phyloP scores from a whole-genome alignment of 495 filamentous ascomycete genomes.

The Penicillium subrubescens region DNA sequence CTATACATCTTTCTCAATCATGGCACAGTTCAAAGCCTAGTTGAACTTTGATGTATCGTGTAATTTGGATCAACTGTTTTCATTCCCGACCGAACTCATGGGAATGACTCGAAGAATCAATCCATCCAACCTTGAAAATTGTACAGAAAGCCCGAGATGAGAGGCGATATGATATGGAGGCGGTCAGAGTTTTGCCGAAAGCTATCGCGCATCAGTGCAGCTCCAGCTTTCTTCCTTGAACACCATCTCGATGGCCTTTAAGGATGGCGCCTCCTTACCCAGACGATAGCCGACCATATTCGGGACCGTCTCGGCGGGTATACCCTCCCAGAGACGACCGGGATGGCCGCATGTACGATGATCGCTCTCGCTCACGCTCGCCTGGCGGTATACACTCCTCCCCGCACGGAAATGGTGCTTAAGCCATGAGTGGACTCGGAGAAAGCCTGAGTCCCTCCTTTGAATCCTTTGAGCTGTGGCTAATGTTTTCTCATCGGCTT shows the following conservation, averaged over 20 bases:
- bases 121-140: too few relatives aligned
- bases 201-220: slow-evolving; percentile 13
- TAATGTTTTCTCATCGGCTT: slow-evolving; percentile 26
- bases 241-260: slow-evolving; percentile 13
- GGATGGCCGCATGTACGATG: slow-evolving; percentile 54
- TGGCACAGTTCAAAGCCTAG: too few relatives aligned
- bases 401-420: slow-evolving; percentile 40
- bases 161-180: neutral
- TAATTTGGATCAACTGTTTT: too few relatives aligned
- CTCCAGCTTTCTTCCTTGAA: slow-evolving; percentile 7
- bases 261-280: slow-evolving; percentile 38
- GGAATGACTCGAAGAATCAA: neutral
- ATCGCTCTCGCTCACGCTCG: slow-evolving; percentile 48
- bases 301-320: slow-evolving; percentile 29
- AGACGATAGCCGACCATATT: slow-evolving; percentile 32
- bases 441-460: slow-evolving; percentile 5
- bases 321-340: slow-evolving; percentile 40
- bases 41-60: too few relatives aligned
- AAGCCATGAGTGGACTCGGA: slow-evolving; percentile 7
- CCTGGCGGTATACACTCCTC: slow-evolving; percentile 50
- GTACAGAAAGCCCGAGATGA: too few relatives aligned
- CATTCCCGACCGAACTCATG: neutral
- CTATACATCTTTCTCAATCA: neutral
- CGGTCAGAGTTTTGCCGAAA: slow-evolving; percentile 20
- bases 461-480: slow-evolving; percentile 15